Percentiles rank a stretch among this genome's conserved stretches.
Conservation (phyloP, 2,329 filamentous ascomycete genomes). For the Coniochaeta prunicola region DNA sequence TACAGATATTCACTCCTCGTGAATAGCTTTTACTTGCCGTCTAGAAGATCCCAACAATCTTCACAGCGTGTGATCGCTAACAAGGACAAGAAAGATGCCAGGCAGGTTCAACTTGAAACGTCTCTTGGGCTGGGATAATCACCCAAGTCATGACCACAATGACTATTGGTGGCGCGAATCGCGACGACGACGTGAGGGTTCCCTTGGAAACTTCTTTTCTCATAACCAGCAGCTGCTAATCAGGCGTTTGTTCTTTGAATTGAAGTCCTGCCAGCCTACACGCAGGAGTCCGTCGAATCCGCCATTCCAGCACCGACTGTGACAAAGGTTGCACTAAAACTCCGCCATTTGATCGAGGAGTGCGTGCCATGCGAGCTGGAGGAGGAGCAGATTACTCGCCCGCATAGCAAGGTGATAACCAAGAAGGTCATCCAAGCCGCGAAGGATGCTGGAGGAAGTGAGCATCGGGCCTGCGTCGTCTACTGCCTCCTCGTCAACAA, state of each 20-base stretch:
- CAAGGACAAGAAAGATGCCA: conserved; percentile 6
- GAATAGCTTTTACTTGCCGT: background rate
- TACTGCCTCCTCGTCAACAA: conserved; percentile 70
- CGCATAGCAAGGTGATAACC: conserved; percentile 84
- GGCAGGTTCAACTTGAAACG: conserved; percentile 20
- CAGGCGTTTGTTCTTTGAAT: background rate
- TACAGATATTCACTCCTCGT: no score
- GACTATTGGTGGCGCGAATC: conserved; percentile 22
- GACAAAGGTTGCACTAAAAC: conserved; percentile 79
- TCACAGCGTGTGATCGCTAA: background rate
- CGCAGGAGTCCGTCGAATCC: conserved; percentile 51
- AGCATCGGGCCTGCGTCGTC: conserved; percentile 74
- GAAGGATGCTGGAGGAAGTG: conserved; percentile 68
- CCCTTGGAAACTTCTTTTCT: background rate
- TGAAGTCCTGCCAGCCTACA: conserved; percentile 59
- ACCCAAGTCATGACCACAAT: conserved; percentile 14
- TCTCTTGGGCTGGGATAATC: conserved; percentile 23
- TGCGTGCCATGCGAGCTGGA: conserved; percentile 88
- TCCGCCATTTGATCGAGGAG: conserved; percentile 86
- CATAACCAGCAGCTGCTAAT: background rate
- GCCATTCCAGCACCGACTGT: conserved; percentile 72
- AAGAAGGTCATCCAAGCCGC: conserved; percentile 71
- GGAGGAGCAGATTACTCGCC: conserved; percentile 62
- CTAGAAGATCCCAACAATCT: no score
- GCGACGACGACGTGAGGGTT: conserved; percentile 17